Evolutionary conservation across 306 rosid species (phyloP).

Genomic region (Gillenia trifoliata): DNA sequence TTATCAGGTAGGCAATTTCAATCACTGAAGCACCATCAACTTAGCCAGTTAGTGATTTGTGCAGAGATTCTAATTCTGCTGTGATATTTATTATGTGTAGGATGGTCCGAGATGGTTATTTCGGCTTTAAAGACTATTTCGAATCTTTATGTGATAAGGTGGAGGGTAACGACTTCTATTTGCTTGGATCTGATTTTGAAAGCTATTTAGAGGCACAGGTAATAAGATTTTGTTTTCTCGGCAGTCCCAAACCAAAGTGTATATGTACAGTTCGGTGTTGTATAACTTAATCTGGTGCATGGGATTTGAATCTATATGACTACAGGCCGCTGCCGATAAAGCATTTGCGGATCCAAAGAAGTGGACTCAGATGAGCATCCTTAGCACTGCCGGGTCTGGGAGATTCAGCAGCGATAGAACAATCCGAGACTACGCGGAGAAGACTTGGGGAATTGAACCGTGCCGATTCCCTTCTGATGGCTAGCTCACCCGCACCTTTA

Average conservation of each 20-base stretch:
- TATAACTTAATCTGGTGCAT: background rate
- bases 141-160: conserved; percentile 56
- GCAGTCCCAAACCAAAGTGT: background rate
- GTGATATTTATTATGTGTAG: conserved; percentile 25
- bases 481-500: background rate
- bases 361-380: conserved; percentile 73
- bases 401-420: conserved; percentile 72
- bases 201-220: conserved; percentile 82
- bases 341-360: conserved; percentile 52
- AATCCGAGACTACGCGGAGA: conserved; percentile 58
- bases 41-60: background rate
- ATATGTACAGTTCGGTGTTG: background rate
- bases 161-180: conserved; percentile 54
- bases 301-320: background rate
- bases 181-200: conserved; percentile 57
- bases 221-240: conserved; percentile 11
- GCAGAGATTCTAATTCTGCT: conserved; percentile 1
- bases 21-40: background rate
- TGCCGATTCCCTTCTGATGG: conserved; percentile 58
- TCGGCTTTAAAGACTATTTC: conserved; percentile 57
- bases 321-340: conserved; percentile 68
- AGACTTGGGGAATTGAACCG: conserved; percentile 64
- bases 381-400: conserved; percentile 62
- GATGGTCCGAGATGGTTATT: conserved; percentile 69
- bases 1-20: conserved; percentile 38